These are phyloP conservation scores for Syzygium aromaticum DNA, from an alignment of 345 rosid species.

Conservation along the genomic window DNA sequence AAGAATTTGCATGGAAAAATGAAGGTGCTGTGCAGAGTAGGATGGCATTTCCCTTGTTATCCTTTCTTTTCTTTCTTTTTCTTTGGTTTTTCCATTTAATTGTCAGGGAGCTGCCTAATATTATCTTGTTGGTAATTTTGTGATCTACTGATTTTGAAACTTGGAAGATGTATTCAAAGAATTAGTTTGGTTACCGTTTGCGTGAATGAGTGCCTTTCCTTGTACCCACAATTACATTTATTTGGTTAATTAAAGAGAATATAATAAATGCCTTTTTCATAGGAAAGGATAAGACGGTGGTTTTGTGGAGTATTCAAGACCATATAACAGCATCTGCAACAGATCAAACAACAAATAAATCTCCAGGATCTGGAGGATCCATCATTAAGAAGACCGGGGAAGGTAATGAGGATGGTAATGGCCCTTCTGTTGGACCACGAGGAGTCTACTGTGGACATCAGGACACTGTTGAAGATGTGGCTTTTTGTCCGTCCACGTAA, in stretches of 20 bases:
- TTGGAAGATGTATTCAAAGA: background rate
- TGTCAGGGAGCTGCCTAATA: background rate
- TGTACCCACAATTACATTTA: background rate
- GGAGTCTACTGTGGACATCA: slow-evolving; percentile 88
- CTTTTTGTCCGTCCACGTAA: slow-evolving; percentile 96
- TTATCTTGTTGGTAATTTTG: background rate
- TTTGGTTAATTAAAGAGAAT: background rate
- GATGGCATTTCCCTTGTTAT: background rate
- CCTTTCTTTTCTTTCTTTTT: background rate
- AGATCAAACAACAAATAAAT: slow-evolving; percentile 49
- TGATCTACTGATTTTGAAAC: background rate
- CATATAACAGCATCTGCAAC: slow-evolving; percentile 65
- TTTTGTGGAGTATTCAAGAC: slow-evolving; percentile 98
- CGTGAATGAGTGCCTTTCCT: background rate
- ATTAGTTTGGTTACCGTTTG: background rate
- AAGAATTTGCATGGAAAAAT: background rate
- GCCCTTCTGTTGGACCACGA: slow-evolving; percentile 88
- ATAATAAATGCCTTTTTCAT: slow-evolving; percentile 1
- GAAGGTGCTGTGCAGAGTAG: background rate
- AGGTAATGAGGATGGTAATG: slow-evolving; percentile 55
- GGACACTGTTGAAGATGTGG: slow-evolving; percentile 96
- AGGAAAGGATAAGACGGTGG: slow-evolving; percentile 97
- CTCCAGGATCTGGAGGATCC: slow-evolving; percentile 67
- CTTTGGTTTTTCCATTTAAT: background rate
- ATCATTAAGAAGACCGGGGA: slow-evolving; percentile 65